Evolutionary conservation across 1,139 yeast genomes (phyloP).

Genomic region (Kurtzmaniella quercitrusa): DNA sequence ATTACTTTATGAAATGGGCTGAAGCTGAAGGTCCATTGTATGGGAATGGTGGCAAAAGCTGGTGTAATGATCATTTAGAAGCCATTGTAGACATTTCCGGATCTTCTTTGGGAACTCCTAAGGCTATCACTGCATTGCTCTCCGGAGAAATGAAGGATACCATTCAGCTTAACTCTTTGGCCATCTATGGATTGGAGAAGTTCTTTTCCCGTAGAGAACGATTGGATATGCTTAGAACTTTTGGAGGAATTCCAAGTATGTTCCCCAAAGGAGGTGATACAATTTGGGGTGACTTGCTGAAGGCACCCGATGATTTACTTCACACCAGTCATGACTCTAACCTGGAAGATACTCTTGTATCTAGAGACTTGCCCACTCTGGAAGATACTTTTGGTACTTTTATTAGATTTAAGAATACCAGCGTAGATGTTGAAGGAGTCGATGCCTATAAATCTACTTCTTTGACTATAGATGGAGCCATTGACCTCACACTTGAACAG

Average conservation of each 20-base stretch:
- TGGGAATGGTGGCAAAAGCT: constrained; percentile 83
- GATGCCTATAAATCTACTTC: constrained; percentile 26
- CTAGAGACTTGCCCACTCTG: constrained; percentile 13
- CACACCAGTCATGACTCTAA: constrained; percentile 19
- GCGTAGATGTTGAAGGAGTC: constrained; percentile 9
- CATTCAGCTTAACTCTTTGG: constrained; percentile 85
- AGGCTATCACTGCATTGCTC: constrained; percentile 81
- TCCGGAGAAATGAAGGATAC: constrained; percentile 99
- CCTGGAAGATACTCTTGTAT: constrained; percentile 20
- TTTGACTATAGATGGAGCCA: constrained; percentile 60
- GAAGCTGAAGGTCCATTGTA: constrained; percentile 76
- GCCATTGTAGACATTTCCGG: constrained; percentile 87
- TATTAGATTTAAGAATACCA: constrained; percentile 54
- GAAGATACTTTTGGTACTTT: constrained; percentile 68
- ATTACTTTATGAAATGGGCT: constrained; percentile 91
- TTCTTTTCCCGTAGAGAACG: constrained; percentile 89
- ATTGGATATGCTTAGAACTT: constrained; percentile 74
- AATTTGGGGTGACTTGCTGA: constrained; percentile 73
- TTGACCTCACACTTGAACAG: constrained; percentile 58
- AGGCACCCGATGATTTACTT: constrained; percentile 60
- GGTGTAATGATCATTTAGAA: constrained; percentile 84
- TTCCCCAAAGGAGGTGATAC: constrained; percentile 89
- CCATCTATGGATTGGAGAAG: constrained; percentile 90
- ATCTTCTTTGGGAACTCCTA: constrained; percentile 86
- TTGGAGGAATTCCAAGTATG: constrained; percentile 96